phyloP scores from a whole-genome alignment of 2,329 filamentous ascomycete genomes.

The Chrysosporium keratinophilum region DNA sequence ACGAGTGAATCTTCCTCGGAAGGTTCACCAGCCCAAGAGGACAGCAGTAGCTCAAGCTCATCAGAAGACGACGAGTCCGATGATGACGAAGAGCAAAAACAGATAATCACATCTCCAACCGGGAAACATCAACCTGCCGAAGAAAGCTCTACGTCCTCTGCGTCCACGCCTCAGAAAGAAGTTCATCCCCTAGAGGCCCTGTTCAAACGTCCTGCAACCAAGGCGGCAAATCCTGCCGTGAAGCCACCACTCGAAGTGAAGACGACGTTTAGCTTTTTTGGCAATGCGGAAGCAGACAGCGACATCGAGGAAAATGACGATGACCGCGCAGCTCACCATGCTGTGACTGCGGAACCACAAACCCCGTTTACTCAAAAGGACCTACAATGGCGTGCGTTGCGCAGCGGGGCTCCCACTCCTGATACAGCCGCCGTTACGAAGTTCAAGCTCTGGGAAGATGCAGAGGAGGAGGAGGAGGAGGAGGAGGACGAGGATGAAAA shows the following conservation, averaged over 20 bases:
- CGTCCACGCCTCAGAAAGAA: constrained; percentile 37
- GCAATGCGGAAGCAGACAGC: constrained; percentile 42
- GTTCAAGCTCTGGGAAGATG: constrained; percentile 24
- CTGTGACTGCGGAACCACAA: constrained; percentile 45
- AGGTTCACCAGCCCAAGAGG: background rate
- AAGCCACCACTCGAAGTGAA: constrained; percentile 35
- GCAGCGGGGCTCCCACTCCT: constrained; percentile 87
- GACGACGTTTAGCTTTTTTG: constrained; percentile 69
- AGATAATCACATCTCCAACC: background rate
- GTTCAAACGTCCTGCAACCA: constrained; percentile 61
- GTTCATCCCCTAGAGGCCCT: constrained; percentile 85
- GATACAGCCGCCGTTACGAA: constrained; percentile 68
- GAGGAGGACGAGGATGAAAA: constrained; percentile 15
- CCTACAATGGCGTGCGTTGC: constrained; percentile 52
- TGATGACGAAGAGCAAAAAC: background rate
- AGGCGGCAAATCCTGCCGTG: constrained; percentile 19
- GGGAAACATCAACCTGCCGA: background rate
- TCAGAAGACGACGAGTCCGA: constrained; percentile 2
- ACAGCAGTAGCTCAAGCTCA: background rate
- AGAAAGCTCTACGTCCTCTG: constrained; percentile 19
- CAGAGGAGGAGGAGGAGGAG: constrained; percentile 17
- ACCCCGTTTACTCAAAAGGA: constrained; percentile 78
- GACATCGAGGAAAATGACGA: constrained; percentile 40
- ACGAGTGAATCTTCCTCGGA: background rate
- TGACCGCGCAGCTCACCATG: constrained; percentile 17